Base-by-base conservation (phyloP, 148 eudicot genomes). In the Camellia granthamiana region DNA sequence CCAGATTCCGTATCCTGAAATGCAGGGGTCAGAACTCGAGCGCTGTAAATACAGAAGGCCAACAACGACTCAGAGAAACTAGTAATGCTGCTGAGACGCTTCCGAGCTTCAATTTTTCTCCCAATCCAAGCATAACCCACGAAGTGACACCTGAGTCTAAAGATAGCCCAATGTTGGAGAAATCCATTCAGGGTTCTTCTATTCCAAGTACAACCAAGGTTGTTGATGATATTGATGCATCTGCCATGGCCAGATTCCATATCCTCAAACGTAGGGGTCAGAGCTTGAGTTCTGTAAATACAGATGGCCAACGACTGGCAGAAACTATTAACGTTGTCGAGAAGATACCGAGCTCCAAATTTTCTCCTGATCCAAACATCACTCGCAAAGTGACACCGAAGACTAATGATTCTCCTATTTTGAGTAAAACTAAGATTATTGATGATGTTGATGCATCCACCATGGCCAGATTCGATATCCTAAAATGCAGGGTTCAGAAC, bases 211-310 rank as follows among this genome's bases (percentile, higher is more conserved):
- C 84, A 6, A 62, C 65, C 77, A 86, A 84, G 71, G 80, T 69
- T 77, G 73, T 47, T 58, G 85, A 87, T 80, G 91, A 83, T 41
- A 63, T 69, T 15, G 91, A 90, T 77, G 81, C 91, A 80, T 88
- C 95, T 14, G 91, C 90, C n/a, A 82, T 92, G 89, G 81, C 89
- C 64, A 88, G 97, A 80, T 88, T 91, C 49, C 82, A 87, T 49
- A 84, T 92, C 87, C 76, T 92, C 69, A 89, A 89, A 78, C 46
- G 76, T 55, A 88, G 95, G 72, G 81, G 84, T 41, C 85, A 86
- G 65, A 74, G 68, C 49, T 72, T 74, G 21, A 81, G 80, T 63
- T 59, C 86, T 3, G 59, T 66, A 59, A 77, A 43, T 23, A 72
- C 55, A 80, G 86, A 74, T 56, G 81, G 83, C 15, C 19, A 76